Conservation (phyloP, 1,284 basidiomycete genomes). For the Moesziomyces sp. region DNA sequence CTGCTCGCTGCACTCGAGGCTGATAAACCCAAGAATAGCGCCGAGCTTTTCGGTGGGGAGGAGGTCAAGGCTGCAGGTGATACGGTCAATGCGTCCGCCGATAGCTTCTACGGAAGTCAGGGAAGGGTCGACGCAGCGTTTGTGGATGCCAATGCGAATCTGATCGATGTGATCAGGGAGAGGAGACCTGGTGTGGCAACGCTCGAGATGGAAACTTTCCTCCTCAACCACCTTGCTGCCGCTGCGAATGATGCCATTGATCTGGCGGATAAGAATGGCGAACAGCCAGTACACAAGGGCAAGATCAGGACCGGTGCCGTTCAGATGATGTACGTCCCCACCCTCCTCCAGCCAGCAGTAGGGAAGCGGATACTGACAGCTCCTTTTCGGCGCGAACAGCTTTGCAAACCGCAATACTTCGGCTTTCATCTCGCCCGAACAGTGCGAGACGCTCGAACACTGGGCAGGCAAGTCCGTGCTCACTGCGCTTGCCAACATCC, state of each 20-base stretch:
- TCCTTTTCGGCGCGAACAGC: not conserved
- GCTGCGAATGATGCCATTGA: slow-evolving; percentile 48
- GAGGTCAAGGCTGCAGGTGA: slow-evolving; percentile 42
- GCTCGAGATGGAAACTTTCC: slow-evolving; percentile 69
- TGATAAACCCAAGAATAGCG: slow-evolving; percentile 4
- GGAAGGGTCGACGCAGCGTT: slow-evolving; percentile 80
- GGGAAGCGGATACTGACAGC: not conserved
- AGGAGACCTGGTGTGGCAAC: slow-evolving; percentile 69
- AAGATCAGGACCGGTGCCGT: slow-evolving; percentile 79
- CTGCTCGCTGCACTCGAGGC: slow-evolving; percentile 51
- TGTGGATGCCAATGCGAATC: slow-evolving; percentile 77
- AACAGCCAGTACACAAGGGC: slow-evolving; percentile 48
- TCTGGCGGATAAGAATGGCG: slow-evolving; percentile 13
- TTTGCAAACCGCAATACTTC: slow-evolving; percentile 81
- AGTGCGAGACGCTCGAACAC: slow-evolving; percentile 75
- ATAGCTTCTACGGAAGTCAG: slow-evolving; percentile 83
- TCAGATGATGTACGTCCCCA: slow-evolving; percentile 75
- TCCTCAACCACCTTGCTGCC: slow-evolving; percentile 60
- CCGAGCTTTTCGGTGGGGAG: slow-evolving; percentile 23
- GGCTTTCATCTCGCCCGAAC: slow-evolving; percentile 79
- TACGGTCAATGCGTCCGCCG: slow-evolving; percentile 49
- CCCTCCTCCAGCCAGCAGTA: not conserved
- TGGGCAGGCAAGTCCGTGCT: slow-evolving; percentile 75
- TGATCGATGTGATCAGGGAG: slow-evolving; percentile 73
- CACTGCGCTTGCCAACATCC: slow-evolving; percentile 69